Evolutionary conservation across 208 protist genomes (phyloP), one percentile per base, ranked within the genome.

Genomic region (Wallacemonas sp.): DNA sequence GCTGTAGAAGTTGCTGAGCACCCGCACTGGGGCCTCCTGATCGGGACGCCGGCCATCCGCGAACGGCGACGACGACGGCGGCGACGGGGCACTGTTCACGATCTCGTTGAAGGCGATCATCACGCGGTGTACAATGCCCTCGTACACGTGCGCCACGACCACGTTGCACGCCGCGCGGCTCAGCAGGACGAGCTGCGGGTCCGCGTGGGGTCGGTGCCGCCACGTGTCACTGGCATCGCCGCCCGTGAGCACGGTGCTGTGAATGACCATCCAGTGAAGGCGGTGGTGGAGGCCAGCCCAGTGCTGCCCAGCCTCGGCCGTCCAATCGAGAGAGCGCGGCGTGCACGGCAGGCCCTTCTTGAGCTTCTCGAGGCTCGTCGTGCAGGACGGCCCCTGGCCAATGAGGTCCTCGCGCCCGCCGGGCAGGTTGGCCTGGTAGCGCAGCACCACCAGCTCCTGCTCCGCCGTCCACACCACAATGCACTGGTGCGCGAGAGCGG

Each of bases 341-440:
- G 14, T 2, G n/a, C 14, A 33, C n/a, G 31, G 5, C 14, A 59
- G 3, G 31, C 52, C 52, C 5, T 41, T 36, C 52, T 59, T 59
- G 18, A 59, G 52, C 4, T 41, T 33, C 52, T 44, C 52, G 5
- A 59, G 32, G n/a, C n/a, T 59, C 29, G 31, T 28, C 10, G 26
- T 23, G 32, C 52, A 33, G 32, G 31, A 22, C 16, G 52, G 52
- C 14, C 52, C 52, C 7, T 41, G 31, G n/a, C 52, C 52, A 22
- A 59, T 41, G 52, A 59, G 10, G n/a, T 33, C 52, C 20, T 59
- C 52, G 10, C 31, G 26, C 5, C 52, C 52, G 18, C 52, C 52
- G 8, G n/a, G 11, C 4, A 91, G 67, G 54, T 91, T 91, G 23
- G 76, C 81, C 59, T 95, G 89, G 59, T 91, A 95, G 28, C 89